A percentile compares a stretch with the other conserved stretches of the same genome.
These are phyloP conservation scores for Cercospora sp. DNA, from an alignment of 2,329 filamentous ascomycete genomes.

Conservation along the genomic window DNA sequence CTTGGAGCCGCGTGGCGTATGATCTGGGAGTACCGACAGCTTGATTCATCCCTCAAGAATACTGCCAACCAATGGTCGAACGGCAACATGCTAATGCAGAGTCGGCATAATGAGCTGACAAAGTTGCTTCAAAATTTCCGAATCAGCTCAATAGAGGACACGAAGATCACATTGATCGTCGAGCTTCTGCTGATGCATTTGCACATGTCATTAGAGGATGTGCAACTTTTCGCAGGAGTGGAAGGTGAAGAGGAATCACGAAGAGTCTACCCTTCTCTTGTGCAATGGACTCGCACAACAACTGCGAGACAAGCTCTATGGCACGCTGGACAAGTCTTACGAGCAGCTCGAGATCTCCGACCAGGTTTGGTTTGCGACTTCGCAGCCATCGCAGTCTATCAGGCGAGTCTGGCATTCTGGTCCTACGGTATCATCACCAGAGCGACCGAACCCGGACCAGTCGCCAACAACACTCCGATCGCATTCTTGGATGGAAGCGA, in stretches of 20 bases:
- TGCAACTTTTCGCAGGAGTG: conserved; percentile 68
- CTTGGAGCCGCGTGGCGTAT: conserved; percentile 66
- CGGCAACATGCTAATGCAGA: conserved; percentile 46
- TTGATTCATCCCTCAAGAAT: conserved; percentile 55
- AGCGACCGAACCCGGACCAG: conserved; percentile 45
- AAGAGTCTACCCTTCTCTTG: conserved; percentile 58
- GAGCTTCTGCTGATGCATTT: conserved; percentile 63
- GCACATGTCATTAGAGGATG: conserved; percentile 64
- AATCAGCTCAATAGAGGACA: conserved; percentile 42
- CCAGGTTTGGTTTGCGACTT: conserved; percentile 55
- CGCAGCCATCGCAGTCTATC: conserved; percentile 67
- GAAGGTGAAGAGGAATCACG: conserved; percentile 67
- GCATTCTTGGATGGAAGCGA: conserved; percentile 60
- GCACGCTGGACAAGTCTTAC: conserved; percentile 68
- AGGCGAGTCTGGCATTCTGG: conserved; percentile 69
- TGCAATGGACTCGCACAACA: conserved; percentile 59
- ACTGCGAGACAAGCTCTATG: conserved; percentile 63
- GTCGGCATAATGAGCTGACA: conserved; percentile 64
- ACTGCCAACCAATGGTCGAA: conserved; percentile 48
- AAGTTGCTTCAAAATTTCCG: conserved; percentile 58
- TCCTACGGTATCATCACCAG: conserved; percentile 61
- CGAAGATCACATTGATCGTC: conserved; percentile 44
- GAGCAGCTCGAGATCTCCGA: conserved; percentile 54
- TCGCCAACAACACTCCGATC: conserved; percentile 42
- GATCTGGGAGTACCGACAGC: conserved; percentile 66